Conservation (phyloP, 2,329 filamentous ascomycete genomes). For the Ophiosphaerella herpotricha region DNA sequence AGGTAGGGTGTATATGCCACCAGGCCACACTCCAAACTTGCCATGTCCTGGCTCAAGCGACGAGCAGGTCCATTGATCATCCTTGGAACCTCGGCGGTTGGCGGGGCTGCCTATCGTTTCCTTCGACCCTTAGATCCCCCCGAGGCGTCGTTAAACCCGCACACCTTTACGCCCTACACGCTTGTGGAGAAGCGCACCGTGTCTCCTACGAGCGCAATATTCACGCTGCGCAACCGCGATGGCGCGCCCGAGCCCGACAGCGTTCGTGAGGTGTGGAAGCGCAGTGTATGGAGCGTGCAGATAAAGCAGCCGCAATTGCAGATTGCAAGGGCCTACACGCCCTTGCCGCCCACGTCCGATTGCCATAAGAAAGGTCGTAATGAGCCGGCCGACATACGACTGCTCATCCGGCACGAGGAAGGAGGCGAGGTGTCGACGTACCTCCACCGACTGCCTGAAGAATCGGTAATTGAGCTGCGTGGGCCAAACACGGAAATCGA, state of each 20-base stretch:
- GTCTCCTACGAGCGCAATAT: conserved; percentile 70
- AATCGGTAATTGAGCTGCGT: conserved; percentile 72
- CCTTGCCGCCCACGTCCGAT: conserved; percentile 66
- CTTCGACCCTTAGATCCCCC: conserved; percentile 22
- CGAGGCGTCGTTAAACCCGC: conserved; percentile 57
- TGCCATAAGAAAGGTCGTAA: conserved; percentile 26
- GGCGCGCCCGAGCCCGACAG: conserved; percentile 34
- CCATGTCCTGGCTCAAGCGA: conserved; percentile 38
- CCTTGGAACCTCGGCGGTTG: conserved; percentile 39
- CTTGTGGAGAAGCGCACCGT: conserved; percentile 66
- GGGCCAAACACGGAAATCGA: conserved; percentile 76
- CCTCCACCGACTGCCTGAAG: conserved; percentile 66
- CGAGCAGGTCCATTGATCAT: conserved; percentile 36
- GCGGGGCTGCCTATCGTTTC: conserved; percentile 43
- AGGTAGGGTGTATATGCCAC: too few relatives aligned
- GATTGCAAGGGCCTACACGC: conserved; percentile 90
- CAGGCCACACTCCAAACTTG: not conserved
- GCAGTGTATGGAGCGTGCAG: conserved; percentile 84
- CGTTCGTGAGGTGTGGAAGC: conserved; percentile 54
- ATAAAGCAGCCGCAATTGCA: conserved; percentile 94
- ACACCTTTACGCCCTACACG: conserved; percentile 68
- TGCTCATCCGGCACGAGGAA: conserved; percentile 78
- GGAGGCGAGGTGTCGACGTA: conserved; percentile 88
- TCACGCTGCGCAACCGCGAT: conserved; percentile 61
- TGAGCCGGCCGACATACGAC: conserved; percentile 58